Evolutionary conservation across 352 stramenopile species (phyloP).

Genomic region (Plasmopara viticola): DNA sequence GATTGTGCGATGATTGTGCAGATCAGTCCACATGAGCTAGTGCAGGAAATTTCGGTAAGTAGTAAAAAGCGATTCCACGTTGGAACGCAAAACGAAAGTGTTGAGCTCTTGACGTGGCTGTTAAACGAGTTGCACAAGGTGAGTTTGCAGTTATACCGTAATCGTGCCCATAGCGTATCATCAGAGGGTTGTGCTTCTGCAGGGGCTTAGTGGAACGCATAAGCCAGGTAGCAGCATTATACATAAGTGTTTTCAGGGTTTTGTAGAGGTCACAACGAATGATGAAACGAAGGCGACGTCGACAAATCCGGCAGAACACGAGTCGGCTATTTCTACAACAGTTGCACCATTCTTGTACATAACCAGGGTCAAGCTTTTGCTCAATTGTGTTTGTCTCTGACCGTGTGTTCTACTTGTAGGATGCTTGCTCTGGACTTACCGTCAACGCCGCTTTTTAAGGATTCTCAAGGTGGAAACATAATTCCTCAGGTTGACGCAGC

Average conservation of each 20-base stretch:
- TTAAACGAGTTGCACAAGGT: constrained; percentile 92
- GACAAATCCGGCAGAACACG: constrained; percentile 25
- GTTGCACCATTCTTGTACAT: constrained; percentile 69
- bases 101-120: constrained; percentile 96
- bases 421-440: constrained; percentile 97
- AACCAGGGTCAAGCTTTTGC: background rate
- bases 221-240: constrained; percentile 91
- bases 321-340: constrained; percentile 27
- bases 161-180: background rate
- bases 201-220: constrained; percentile 76
- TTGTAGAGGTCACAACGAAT: constrained; percentile 90
- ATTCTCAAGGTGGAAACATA: constrained; percentile 94
- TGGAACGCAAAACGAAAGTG: constrained; percentile 90
- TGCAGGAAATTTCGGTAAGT: constrained; percentile 91
- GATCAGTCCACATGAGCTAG: constrained; percentile 94
- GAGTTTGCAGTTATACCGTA: constrained; percentile 1
- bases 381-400: constrained; percentile 2
- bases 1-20: constrained; percentile 16
- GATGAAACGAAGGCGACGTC: constrained; percentile 40
- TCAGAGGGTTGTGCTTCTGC: background rate
- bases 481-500: constrained; percentile 85
- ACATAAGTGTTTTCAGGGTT: constrained; percentile 94
- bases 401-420: constrained; percentile 35
- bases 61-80: constrained; percentile 97
- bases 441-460: constrained; percentile 97